A percentile compares a stretch with the other conserved stretches of the same genome.
phyloP scores from a whole-genome alignment of 768 basidiomycete genomes.

The Tylopilus subfusipes region DNA sequence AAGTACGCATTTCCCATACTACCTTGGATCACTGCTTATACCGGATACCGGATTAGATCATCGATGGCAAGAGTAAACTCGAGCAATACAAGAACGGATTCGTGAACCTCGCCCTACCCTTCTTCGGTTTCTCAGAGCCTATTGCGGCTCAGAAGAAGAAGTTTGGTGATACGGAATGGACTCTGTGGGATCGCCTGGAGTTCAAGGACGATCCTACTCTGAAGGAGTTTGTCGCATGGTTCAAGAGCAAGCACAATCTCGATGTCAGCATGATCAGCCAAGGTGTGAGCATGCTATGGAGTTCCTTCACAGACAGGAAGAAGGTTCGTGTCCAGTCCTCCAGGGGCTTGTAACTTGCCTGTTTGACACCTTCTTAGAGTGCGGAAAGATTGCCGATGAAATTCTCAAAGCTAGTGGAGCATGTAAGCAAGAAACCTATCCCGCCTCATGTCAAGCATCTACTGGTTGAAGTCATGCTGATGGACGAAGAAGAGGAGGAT shows the following conservation, averaged over 20 bases:
- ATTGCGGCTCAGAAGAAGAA: conserved; percentile 86
- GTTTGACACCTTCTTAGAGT: conserved; percentile 47
- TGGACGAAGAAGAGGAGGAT: conserved; percentile 89
- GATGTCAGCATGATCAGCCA: conserved; percentile 95
- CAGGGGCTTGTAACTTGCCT: neutral
- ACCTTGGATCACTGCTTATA: conserved; percentile 1
- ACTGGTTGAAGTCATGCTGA: conserved; percentile 91
- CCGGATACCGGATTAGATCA: conserved; percentile 53
- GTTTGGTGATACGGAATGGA: conserved; percentile 90
- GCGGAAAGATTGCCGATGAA: conserved; percentile 86
- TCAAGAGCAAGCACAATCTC: conserved; percentile 79
- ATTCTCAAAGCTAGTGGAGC: conserved; percentile 88
- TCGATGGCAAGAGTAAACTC: conserved; percentile 90
- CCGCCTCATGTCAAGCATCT: conserved; percentile 80
- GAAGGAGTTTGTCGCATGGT: conserved; percentile 78
- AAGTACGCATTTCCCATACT: conserved; percentile 45
- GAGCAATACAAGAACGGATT: conserved; percentile 99
- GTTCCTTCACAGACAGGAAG: conserved; percentile 86
- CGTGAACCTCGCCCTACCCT: conserved; percentile 94
- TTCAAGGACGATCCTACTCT: conserved; percentile 88
- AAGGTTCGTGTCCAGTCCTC: conserved; percentile 53
- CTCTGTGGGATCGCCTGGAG: conserved; percentile 96
- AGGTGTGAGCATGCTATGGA: conserved; percentile 98
- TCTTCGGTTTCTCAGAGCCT: conserved; percentile 99
- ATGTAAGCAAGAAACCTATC: conserved; percentile 92